A percentile compares a stretch with the other conserved stretches of the same genome.
Conservation (phyloP, 2,329 filamentous ascomycete genomes). For the Exserohilum rostratum region DNA sequence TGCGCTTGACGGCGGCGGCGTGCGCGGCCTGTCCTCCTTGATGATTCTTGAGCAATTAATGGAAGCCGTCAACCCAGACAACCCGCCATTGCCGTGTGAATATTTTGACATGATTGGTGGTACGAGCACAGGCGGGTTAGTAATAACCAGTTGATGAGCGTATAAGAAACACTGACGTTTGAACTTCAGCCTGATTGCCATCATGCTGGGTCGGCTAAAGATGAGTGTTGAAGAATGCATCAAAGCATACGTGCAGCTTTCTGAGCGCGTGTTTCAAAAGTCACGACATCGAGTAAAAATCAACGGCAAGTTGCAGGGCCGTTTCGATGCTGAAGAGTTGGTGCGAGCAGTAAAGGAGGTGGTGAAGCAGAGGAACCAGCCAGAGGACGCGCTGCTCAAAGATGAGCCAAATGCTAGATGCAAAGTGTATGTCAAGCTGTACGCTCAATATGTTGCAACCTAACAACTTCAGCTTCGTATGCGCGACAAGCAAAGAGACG, state of each 20-base stretch:
- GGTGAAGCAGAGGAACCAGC: slow-evolving; percentile 16
- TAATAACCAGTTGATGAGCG: neutral
- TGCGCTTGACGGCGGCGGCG: slow-evolving; percentile 32
- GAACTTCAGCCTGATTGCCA: slow-evolving; percentile 19
- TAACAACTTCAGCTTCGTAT: slow-evolving; percentile 14
- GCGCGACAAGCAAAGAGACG: slow-evolving; percentile 42
- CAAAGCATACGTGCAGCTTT: slow-evolving; percentile 9
- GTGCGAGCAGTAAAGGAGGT: slow-evolving; percentile 18
- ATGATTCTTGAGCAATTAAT: slow-evolving; percentile 31
- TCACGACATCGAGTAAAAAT: slow-evolving; percentile 12
- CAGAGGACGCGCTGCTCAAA: slow-evolving; percentile 19
- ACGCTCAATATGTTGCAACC: neutral
- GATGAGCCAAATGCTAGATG: slow-evolving; percentile 5
- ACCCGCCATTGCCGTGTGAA: slow-evolving; percentile 19
- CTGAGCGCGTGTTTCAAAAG: slow-evolving; percentile 17
- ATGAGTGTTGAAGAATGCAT: slow-evolving; percentile 24
- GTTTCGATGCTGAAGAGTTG: slow-evolving; percentile 27
- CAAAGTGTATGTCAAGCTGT: slow-evolving; percentile 10
- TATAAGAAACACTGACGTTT: too few relatives aligned
- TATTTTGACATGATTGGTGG: slow-evolving; percentile 31
- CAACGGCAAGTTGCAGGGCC: slow-evolving; percentile 6
- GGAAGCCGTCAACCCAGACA: slow-evolving; percentile 9
- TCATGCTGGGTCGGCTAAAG: slow-evolving; percentile 27
- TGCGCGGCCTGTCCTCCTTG: slow-evolving; percentile 33
- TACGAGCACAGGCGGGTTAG: slow-evolving; percentile 28